phyloP scores from a whole-genome alignment of 2,329 filamentous ascomycete genomes.

The Xylariaceae sp. region DNA sequence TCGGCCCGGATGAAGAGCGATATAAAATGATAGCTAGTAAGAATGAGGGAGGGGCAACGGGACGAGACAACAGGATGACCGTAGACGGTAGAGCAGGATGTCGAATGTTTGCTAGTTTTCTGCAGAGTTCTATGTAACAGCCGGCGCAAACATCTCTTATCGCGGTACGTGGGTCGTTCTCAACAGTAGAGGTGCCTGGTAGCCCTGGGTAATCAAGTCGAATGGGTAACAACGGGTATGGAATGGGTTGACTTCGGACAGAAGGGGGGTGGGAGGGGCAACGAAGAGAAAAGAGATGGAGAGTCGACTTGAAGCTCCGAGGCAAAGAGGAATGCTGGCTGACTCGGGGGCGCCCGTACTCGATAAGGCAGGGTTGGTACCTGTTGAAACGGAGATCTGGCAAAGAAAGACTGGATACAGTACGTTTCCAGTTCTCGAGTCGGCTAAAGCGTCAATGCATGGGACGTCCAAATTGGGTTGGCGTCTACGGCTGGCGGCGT shows the following conservation, averaged over 20 bases:
- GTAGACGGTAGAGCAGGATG: too few species aligned
- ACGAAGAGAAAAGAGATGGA: constrained; percentile 1
- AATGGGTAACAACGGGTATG: neutral
- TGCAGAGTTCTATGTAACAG: constrained; percentile 18
- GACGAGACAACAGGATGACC: neutral
- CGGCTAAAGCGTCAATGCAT: constrained; percentile 26
- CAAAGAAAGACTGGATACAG: constrained; percentile 18
- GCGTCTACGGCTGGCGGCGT: neutral
- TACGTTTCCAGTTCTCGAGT: constrained; percentile 12
- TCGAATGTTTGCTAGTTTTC: constrained; percentile 8
- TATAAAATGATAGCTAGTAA: constrained; percentile 3
- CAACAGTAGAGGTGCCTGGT: neutral
- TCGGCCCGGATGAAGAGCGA: constrained; percentile 2
- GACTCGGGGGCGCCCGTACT: neutral
- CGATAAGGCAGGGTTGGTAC: constrained; percentile 11
- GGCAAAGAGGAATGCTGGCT: neutral
- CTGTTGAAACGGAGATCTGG: constrained; percentile 22
- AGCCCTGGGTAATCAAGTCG: constrained; percentile 2
- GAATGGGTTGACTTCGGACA: constrained; percentile 2
- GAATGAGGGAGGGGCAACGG: neutral
- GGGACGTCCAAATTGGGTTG: neutral
- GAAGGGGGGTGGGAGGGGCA: neutral
- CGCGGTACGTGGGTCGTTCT: constrained; percentile 3
- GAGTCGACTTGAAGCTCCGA: constrained; percentile 8
- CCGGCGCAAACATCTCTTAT: constrained; percentile 27